Percentiles rank a stretch among this genome's conserved stretches.
Conservation (phyloP, 169 alveolate species). For the Babesia sp. region DNA sequence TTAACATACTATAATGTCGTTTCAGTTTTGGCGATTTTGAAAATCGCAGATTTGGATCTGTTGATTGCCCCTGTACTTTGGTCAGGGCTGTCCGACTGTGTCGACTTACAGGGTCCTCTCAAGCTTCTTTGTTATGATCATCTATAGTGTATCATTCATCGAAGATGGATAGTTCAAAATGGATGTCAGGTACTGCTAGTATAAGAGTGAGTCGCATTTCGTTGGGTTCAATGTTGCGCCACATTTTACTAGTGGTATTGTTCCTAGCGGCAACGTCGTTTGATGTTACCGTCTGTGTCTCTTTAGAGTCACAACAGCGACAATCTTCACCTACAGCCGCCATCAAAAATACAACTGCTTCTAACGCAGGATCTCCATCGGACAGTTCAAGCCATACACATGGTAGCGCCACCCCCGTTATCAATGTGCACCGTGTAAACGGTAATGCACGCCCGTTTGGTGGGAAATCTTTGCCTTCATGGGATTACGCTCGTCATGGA, state of each 20-base stretch:
- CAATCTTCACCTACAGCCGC: background rate
- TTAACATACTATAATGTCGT: too few relatives aligned
- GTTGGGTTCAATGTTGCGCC: background rate
- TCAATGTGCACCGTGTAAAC: slow-evolving; percentile 1
- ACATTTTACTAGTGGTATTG: slow-evolving; percentile 15
- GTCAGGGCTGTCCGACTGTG: background rate
- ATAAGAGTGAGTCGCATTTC: background rate
- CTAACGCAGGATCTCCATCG: background rate
- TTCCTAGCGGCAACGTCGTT: background rate
- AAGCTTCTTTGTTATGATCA: background rate
- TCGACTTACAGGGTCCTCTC: background rate
- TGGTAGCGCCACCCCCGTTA: background rate
- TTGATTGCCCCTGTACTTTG: background rate
- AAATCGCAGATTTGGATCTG: background rate
- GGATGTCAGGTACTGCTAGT: background rate
- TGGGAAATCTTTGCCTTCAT: slow-evolving; percentile 14
- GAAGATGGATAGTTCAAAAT: background rate
- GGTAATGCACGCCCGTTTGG: background rate
- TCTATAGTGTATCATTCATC: background rate
- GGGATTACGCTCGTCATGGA: slow-evolving; percentile 79
- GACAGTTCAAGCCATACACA: too few relatives aligned
- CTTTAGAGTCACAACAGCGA: background rate
- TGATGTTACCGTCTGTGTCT: background rate
- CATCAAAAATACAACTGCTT: background rate
- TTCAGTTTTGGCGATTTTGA: slow-evolving; percentile 1